phyloP scores from a whole-genome alignment of 1,284 basidiomycete species.

The Neotropicomus parvogracilis region DNA sequence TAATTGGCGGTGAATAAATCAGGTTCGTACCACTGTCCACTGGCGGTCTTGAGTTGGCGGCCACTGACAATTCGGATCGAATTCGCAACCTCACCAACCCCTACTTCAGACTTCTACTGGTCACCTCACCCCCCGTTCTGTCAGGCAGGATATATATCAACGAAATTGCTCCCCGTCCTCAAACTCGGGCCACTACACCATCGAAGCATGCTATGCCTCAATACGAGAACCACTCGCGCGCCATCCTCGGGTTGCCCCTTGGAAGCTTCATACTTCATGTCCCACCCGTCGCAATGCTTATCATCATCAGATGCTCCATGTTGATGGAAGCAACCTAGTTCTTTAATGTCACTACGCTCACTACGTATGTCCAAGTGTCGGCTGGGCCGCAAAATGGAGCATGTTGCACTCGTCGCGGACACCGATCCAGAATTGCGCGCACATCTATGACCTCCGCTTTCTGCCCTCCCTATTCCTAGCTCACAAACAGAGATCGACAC shows the following conservation, averaged over 20 bases:
- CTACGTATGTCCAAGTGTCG: conserved; percentile 83
- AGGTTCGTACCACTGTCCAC: no score
- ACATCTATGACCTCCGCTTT: conserved; percentile 68
- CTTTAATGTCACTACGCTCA: conserved; percentile 55
- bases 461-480: conserved; percentile 55
- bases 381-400: conserved; percentile 96
- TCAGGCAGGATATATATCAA: conserved; percentile 83
- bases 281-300: conserved; percentile 89
- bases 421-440: conserved; percentile 75
- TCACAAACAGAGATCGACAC: conserved; percentile 48
- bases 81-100: no score
- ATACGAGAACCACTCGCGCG: conserved; percentile 96
- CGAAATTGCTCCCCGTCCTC: conserved; percentile 98
- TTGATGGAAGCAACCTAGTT: conserved; percentile 59
- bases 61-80: no score
- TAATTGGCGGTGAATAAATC: no score
- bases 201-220: conserved; percentile 94
- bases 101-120: background rate
- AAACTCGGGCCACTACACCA: conserved; percentile 99
- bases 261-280: conserved; percentile 90
- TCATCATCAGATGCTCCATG: conserved; percentile 80
- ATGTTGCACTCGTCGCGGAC: conserved; percentile 86
- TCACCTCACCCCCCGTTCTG: conserved; percentile 2
- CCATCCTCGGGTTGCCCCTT: conserved; percentile 89
- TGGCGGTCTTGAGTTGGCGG: no score